Conservation (phyloP, 2,329 filamentous ascomycete species). For the Aspergillus tubingensis region DNA sequence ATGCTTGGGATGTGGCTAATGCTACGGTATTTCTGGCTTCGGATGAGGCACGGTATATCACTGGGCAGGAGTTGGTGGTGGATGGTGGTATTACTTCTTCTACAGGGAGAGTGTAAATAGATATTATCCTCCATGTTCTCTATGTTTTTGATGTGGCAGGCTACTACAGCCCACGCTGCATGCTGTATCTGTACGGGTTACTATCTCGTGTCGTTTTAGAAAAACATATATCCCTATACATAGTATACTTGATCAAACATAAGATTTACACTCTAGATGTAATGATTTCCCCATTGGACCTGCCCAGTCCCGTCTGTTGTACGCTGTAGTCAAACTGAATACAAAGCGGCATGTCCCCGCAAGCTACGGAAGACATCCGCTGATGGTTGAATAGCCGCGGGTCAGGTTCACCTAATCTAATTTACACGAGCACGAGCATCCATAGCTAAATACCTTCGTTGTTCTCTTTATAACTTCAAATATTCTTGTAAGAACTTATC, state of each 20-base stretch:
- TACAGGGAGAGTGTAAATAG: conserved; percentile 14
- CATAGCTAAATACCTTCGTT: too few relatives aligned
- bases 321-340: background rate
- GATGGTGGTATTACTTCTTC: conserved; percentile 39
- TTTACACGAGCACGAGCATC: too few relatives aligned
- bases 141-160: background rate
- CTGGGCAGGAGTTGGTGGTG: conserved; percentile 38
- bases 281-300: too few relatives aligned
- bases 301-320: background rate
- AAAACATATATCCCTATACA: too few relatives aligned
- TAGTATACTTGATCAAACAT: rapidly evolving
- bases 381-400: background rate
- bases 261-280: too few relatives aligned
- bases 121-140: background rate
- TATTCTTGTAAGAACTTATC: too few relatives aligned
- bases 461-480: too few relatives aligned
- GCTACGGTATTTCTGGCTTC: conserved; percentile 34
- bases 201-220: too few relatives aligned
- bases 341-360: background rate
- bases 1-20: conserved; percentile 38
- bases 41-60: conserved; percentile 36
- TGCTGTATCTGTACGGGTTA: too few relatives aligned
- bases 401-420: too few relatives aligned
- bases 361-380: background rate
- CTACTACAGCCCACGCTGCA: too few relatives aligned